Evolutionary conservation across 2,329 filamentous ascomycete species (phyloP).

Genomic region (Rutstroemia sp.): DNA sequence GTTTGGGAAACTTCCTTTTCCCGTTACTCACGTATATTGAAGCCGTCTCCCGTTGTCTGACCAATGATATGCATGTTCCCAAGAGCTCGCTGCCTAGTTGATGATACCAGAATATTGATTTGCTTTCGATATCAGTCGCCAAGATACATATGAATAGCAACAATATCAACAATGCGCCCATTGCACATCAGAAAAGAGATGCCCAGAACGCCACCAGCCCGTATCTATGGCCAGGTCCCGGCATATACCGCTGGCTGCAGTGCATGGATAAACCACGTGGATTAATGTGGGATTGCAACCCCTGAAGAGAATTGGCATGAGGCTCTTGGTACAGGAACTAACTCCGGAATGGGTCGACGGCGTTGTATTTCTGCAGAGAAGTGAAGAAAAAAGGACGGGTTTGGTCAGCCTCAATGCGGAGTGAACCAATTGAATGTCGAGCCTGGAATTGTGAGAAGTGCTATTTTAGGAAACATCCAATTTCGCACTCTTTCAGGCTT

Average conservation of each 20-base stretch:
- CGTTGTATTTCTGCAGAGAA: too few relatives aligned
- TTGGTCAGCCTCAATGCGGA: background rate
- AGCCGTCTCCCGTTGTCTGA: background rate
- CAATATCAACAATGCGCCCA: background rate
- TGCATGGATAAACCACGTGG: constrained; percentile 5
- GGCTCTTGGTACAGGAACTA: background rate
- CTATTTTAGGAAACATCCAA: constrained; percentile 1
- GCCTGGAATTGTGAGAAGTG: background rate
- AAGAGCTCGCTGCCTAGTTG: constrained; percentile 2
- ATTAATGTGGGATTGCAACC: background rate
- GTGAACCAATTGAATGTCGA: background rate
- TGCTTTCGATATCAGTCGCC: background rate
- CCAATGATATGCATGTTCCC: background rate
- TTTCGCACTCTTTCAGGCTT: constrained; percentile 2
- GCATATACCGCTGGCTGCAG: background rate
- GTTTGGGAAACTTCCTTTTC: too few relatives aligned
- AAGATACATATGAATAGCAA: background rate
- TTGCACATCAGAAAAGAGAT: background rate
- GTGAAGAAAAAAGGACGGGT: background rate
- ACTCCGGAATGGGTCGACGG: too few relatives aligned
- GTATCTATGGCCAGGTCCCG: background rate
- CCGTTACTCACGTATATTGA: background rate
- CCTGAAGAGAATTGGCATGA: background rate
- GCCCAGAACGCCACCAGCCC: background rate
- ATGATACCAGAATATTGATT: background rate